Evolutionary conservation across 345 rosid species (phyloP), one percentile per base, ranked within the genome.

Genomic region (Brassica juncea): DNA sequence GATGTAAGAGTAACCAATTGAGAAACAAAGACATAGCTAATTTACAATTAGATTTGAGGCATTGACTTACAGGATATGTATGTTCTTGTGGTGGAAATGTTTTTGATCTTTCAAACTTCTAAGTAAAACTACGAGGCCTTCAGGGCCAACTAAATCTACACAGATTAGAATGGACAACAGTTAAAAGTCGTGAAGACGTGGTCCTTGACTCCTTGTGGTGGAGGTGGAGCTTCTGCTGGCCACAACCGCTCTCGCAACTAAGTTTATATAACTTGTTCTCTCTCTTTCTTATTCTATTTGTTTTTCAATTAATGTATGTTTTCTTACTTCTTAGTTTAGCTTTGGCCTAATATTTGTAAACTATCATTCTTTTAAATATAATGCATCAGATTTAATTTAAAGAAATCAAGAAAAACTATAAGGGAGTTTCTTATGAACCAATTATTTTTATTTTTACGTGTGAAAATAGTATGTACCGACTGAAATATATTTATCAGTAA

Each of bases 31-130:
- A 34, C 8, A 37, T 37, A 44, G 62, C 28, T 21, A 9, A 3
- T 55, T 35, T 66, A 54, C 28, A n/a, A 10, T 66, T 27, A 14
- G 39, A 31, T 15, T 49, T 6, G 3, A 19, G 10, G 3, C 59
- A 28, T 52, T 74, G 64, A 64, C 16, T 74, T 74, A 21, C 5
- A 49, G 12, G 15, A 60, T 25, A 72, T 64, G 52, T 6, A 9
- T 4, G 68, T 60, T 39, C 58, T 47, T 19, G 62, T 49, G 49
- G 63, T 64, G 28, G 12, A 11, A 11, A 9, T 23, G 12, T 21
- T 58, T 58, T 58, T 55, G 60, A 55, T 19, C 60, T 55, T 19
- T 54, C 23, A 16, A 15, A 54, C 25, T 54, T 54, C 10, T 47
- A 47, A 47, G 19, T n/a, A 49, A 49, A 49, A 49, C 55, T 10